Evolutionary conservation across 78 protist genomes (phyloP).

Genomic region (Dictyostelium intermedium): DNA sequence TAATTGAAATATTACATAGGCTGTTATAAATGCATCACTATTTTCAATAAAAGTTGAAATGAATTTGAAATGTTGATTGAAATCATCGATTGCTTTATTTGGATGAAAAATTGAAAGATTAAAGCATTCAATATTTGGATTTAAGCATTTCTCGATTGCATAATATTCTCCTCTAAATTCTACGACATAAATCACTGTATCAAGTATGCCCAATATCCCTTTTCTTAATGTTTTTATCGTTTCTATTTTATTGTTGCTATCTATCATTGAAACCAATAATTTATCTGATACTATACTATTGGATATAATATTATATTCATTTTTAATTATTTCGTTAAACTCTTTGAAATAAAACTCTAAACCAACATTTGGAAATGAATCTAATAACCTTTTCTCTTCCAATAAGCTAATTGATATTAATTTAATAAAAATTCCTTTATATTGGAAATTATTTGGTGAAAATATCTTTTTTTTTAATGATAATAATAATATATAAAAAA

Average conservation of each 20-base stretch:
- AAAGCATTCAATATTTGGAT: too few relatives aligned
- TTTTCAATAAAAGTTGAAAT: too few relatives aligned
- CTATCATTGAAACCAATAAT: too few relatives aligned
- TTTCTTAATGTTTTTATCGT: too few relatives aligned
- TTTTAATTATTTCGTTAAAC: background rate
- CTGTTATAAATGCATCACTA: too few relatives aligned
- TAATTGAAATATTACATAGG: too few relatives aligned
- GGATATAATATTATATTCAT: background rate
- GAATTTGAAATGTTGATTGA: background rate
- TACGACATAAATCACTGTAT: too few relatives aligned
- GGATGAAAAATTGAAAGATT: too few relatives aligned
- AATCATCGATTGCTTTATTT: background rate
- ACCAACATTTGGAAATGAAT: background rate
- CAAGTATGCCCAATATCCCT: too few relatives aligned
- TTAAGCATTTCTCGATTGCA: background rate
- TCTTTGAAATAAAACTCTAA: background rate
- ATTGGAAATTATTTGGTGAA: background rate
- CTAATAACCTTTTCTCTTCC: background rate
- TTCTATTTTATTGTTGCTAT: too few relatives aligned
- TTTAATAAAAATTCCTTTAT: background rate
- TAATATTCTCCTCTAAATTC: background rate
- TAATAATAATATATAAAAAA: too few relatives aligned
- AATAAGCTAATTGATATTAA: background rate
- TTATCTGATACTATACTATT: too few relatives aligned
- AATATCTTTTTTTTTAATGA: background rate